Conservation (phyloP, 495 filamentous ascomycete species). For the Echria macrotheca region DNA sequence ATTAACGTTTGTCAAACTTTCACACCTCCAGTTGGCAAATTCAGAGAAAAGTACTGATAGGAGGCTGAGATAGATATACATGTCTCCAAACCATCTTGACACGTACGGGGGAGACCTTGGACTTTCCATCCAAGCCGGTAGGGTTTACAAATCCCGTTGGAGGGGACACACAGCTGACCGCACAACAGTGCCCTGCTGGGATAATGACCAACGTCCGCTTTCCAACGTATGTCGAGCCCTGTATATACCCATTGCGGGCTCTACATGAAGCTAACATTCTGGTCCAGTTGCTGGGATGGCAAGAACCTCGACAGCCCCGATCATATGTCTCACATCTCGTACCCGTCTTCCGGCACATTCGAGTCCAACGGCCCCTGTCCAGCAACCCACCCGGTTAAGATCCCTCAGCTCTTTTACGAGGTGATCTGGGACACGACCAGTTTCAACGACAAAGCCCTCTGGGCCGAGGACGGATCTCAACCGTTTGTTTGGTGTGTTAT, state of each 20-base stretch:
- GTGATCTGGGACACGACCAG: conserved; percentile 39
- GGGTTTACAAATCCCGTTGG: background rate
- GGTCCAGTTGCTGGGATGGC: conserved; percentile 21
- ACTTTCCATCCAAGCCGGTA: conserved; percentile 23
- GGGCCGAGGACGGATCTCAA: conserved; percentile 34
- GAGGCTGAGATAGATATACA: too few species aligned
- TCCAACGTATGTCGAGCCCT: conserved; percentile 21
- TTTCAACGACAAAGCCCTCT: conserved; percentile 34
- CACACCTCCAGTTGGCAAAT: too few species aligned
- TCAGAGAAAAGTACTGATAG: too few species aligned
- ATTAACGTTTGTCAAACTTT: too few species aligned
- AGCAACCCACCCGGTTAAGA: conserved; percentile 24
- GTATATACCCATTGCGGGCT: background rate
- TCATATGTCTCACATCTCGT: conserved; percentile 33
- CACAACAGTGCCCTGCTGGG: conserved; percentile 25
- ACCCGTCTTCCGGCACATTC: conserved; percentile 30
- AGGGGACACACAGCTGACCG: background rate
- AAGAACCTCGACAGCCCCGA: conserved; percentile 25
- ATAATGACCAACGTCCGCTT: conserved; percentile 40
- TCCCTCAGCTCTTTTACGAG: conserved; percentile 34
- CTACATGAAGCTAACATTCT: background rate
- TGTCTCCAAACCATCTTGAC: conserved; percentile 30
- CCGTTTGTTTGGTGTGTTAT: conserved; percentile 33
- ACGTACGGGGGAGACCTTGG: conserved; percentile 29
- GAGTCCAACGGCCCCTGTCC: conserved; percentile 28